Evolutionary conservation across 2,329 filamentous ascomycete species (phyloP).

Genomic region (Chaetomium sp.): DNA sequence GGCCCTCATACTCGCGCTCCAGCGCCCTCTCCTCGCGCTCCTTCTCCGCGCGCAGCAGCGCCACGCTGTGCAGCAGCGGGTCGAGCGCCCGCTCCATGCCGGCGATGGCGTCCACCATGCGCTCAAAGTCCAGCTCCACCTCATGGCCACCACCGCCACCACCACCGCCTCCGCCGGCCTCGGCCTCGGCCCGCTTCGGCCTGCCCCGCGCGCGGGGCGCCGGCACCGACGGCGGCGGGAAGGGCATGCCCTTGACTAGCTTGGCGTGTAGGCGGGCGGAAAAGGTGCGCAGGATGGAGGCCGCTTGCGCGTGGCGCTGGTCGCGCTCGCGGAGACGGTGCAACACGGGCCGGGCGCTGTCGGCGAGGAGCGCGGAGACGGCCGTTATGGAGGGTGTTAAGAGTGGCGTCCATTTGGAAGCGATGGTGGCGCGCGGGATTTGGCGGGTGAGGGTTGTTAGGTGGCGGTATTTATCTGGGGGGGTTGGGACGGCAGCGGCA

Average conservation of each 20-base stretch:
- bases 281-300: conserved; percentile 58
- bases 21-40: conserved; percentile 58
- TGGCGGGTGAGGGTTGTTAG: conserved; percentile 54
- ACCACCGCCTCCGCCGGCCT: conserved; percentile 25
- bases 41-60: conserved; percentile 61
- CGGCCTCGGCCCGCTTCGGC: neutral
- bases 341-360: conserved; percentile 64
- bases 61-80: conserved; percentile 63
- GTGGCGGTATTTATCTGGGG: conserved; percentile 49
- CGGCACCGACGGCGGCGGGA: conserved; percentile 55
- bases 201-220: conserved; percentile 21
- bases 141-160: conserved; percentile 46
- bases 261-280: conserved; percentile 59
- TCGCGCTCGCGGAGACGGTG: conserved; percentile 55
- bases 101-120: conserved; percentile 60
- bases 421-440: conserved; percentile 65
- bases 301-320: conserved; percentile 55
- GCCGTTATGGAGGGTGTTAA: conserved; percentile 56
- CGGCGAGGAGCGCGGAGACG: conserved; percentile 58
- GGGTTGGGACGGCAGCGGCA: neutral
- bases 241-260: conserved; percentile 63
- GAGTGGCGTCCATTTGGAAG: conserved; percentile 67
- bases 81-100: conserved; percentile 61
- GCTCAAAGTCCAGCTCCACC: conserved; percentile 67
- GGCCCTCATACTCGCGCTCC: conserved; percentile 55